A percentile compares a stretch with the other conserved stretches of the same genome.
phyloP scores from a whole-genome alignment of 129 eudicot genomes.

The Logfia minima region DNA sequence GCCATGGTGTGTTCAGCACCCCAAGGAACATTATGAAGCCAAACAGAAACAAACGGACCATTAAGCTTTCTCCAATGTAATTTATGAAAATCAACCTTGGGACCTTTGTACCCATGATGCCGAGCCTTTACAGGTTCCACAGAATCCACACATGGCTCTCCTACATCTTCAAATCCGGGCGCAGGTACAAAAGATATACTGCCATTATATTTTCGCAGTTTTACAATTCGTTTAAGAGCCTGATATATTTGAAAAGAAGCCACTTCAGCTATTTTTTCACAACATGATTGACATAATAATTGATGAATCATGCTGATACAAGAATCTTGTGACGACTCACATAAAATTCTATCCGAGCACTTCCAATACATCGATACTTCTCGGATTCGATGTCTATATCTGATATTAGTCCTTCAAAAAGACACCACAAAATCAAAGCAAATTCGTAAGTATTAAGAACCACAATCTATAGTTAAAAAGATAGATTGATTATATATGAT shows the following conservation, averaged over 20 bases:
- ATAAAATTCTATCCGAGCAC: slow-evolving; percentile 79
- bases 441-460: not conserved
- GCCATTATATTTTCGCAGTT: slow-evolving; percentile 75
- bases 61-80: slow-evolving; percentile 68
- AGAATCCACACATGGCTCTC: slow-evolving; percentile 42
- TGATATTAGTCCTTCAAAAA: slow-evolving; percentile 68
- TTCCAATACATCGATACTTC: slow-evolving; percentile 94
- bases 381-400: slow-evolving; percentile 97
- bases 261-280: slow-evolving; percentile 5
- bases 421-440: slow-evolving; percentile 1
- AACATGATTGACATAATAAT: not conserved
- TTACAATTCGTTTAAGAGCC: slow-evolving; percentile 75
- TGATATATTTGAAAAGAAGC: slow-evolving; percentile 15
- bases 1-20: slow-evolving; percentile 85
- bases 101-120: slow-evolving; percentile 60
- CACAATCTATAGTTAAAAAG: slow-evolving; percentile 3
- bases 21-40: slow-evolving; percentile 99
- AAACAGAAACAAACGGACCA: slow-evolving; percentile 87
- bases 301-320: not conserved
- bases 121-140: slow-evolving; percentile 35
- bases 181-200: slow-evolving; percentile 79
- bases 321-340: slow-evolving; percentile 40
- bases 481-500: not conserved
- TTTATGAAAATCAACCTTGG: slow-evolving; percentile 42
- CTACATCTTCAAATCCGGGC: slow-evolving; percentile 75